phyloP scores from a whole-genome alignment of 1,284 basidiomycete genomes.

The Puccinia coronata region DNA sequence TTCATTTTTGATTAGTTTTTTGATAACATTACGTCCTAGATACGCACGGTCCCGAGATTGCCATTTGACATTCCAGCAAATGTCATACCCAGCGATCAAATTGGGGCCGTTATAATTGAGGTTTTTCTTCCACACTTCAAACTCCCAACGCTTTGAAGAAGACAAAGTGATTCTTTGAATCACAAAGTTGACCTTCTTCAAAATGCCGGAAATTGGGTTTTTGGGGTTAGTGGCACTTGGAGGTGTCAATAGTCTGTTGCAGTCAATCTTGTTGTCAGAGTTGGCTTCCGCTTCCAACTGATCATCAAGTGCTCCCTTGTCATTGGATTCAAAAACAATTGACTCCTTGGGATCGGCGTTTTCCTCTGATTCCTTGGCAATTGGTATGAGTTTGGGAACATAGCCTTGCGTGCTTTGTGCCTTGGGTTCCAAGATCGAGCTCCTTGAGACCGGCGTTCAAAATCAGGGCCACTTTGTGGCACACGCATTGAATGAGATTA shows the following conservation, averaged over 20 bases:
- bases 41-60: background rate
- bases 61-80: background rate
- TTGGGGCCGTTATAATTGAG: background rate
- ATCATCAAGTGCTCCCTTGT: no score
- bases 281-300: no score
- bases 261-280: no score
- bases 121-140: background rate
- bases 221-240: no score
- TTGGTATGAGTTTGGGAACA: no score
- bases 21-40: background rate
- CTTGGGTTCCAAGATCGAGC: background rate
- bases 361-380: no score
- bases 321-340: no score
- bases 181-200: background rate
- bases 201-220: no score
- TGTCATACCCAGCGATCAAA: background rate
- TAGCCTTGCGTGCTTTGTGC: background rate
- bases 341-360: no score
- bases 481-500: background rate
- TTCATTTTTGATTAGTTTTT: background rate
- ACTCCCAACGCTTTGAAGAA: background rate
- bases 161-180: background rate
- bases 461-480: no score
- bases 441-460: background rate
- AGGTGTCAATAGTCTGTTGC: no score